Percentiles rank a stretch among this genome's conserved stretches.
Evolutionary conservation across 805 yeast genomes (phyloP).

Genomic region (Suhomyces canberraensis): DNA sequence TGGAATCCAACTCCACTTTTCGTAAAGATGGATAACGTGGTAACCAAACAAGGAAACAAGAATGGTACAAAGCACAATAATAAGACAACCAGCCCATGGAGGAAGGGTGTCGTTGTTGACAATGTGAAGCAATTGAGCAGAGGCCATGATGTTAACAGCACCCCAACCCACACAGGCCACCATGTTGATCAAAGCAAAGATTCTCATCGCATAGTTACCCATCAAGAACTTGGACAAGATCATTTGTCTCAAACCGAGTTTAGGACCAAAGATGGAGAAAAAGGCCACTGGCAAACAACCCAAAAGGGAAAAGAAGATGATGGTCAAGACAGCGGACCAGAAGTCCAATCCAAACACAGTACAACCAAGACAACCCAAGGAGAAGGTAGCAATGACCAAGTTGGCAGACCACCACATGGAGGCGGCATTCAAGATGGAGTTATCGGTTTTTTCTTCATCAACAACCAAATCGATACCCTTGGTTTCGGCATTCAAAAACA

Average conservation of each 20-base stretch:
- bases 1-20: slow-evolving; percentile 88
- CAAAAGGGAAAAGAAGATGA: slow-evolving; percentile 68
- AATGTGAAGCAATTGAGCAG: slow-evolving; percentile 78
- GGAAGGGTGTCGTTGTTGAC: slow-evolving; percentile 70
- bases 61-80: slow-evolving; percentile 65
- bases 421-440: slow-evolving; percentile 65
- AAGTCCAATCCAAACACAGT: slow-evolving; percentile 66
- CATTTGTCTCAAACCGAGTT: slow-evolving; percentile 86
- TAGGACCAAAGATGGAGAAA: slow-evolving; percentile 79
- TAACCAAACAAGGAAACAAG: slow-evolving; percentile 82
- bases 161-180: slow-evolving; percentile 95
- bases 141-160: slow-evolving; percentile 85
- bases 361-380: slow-evolving; percentile 65
- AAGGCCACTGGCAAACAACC: slow-evolving; percentile 81
- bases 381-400: slow-evolving; percentile 77
- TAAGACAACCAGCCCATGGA: slow-evolving; percentile 86
- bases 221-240: slow-evolving; percentile 71
- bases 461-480: slow-evolving; percentile 81
- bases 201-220: slow-evolving; percentile 73
- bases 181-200: slow-evolving; percentile 73
- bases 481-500: slow-evolving; percentile 39
- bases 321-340: slow-evolving; percentile 64
- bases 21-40: slow-evolving; percentile 74
- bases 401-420: slow-evolving; percentile 92
- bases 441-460: slow-evolving; percentile 72